Percentiles rank a stretch among this genome's conserved stretches.
Conservation (phyloP, 1,284 basidiomycete genomes). For the Sparassis latifolia region DNA sequence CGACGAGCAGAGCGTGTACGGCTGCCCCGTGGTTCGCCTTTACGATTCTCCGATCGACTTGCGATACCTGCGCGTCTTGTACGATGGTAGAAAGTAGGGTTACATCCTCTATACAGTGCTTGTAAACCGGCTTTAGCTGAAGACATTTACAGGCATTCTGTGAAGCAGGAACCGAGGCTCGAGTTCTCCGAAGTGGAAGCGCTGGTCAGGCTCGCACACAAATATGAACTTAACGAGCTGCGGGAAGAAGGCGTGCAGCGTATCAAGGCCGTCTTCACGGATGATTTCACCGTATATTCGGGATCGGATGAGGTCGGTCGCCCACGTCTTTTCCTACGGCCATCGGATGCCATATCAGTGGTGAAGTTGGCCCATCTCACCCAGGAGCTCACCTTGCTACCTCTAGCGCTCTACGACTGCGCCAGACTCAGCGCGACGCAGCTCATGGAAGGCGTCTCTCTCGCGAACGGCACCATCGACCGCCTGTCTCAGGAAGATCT, state of each 20-base stretch:
- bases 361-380: slow-evolving; percentile 2
- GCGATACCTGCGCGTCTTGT: not conserved
- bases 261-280: slow-evolving; percentile 1
- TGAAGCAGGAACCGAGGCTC: no score
- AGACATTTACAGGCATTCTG: not conserved
- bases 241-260: not conserved
- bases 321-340: not conserved
- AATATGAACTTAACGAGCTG: slow-evolving; percentile 3
- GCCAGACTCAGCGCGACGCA: not conserved
- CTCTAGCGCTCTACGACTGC: slow-evolving; percentile 1
- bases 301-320: not conserved
- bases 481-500: no score
- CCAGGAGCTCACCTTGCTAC: not conserved
- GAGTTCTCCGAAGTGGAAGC: not conserved
- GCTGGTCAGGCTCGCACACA: slow-evolving; percentile 2
- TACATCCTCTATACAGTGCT: not conserved
- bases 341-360: not conserved
- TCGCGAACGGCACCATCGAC: not conserved
- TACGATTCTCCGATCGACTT: not conserved
- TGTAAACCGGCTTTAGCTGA: not conserved
- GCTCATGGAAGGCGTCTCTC: not conserved
- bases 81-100: not conserved
- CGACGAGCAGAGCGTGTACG: not conserved
- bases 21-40: not conserved
- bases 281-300: not conserved